These are phyloP conservation scores for Ophiostoma montium DNA, from an alignment of 2,329 filamentous ascomycete genomes.

Conservation along the genomic window DNA sequence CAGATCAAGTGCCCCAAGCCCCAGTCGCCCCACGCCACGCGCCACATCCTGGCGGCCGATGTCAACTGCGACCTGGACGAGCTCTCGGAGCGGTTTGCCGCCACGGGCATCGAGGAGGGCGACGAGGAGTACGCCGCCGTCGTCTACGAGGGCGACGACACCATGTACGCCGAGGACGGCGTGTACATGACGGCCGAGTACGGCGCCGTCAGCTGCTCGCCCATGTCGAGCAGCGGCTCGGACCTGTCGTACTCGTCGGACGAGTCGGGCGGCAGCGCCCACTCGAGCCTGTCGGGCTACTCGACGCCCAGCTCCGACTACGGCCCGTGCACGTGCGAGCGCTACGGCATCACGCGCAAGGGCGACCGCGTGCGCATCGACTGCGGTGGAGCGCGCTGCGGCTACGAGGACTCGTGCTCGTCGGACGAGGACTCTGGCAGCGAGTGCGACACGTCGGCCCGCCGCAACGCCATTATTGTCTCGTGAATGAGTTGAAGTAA, in stretches of 20 bases:
- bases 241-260: conserved; percentile 58
- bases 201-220: conserved; percentile 33
- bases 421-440: conserved; percentile 28
- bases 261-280: conserved; percentile 49
- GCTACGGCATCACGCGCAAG: conserved; percentile 89
- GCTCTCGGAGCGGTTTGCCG: conserved; percentile 60
- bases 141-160: conserved; percentile 4
- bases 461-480: conserved; percentile 52
- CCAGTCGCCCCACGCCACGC: conserved; percentile 73
- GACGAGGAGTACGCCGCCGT: conserved; percentile 1
- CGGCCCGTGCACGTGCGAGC: conserved; percentile 79
- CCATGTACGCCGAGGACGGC: conserved; percentile 4
- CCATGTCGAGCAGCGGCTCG: conserved; percentile 49
- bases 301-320: conserved; percentile 66
- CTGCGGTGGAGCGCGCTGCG: conserved; percentile 80
- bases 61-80: conserved; percentile 60
- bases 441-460: conserved; percentile 33
- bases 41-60: conserved; percentile 70
- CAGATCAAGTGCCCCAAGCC: conserved; percentile 88
- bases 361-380: conserved; percentile 92
- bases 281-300: conserved; percentile 61
- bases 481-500: conserved; percentile 17
- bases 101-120: conserved; percentile 31
- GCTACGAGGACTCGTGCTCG: conserved; percentile 63
- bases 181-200: conserved; percentile 37